phyloP scores from a whole-genome alignment of 1,139 yeast genomes.

The Debaryomyces coudertii region DNA sequence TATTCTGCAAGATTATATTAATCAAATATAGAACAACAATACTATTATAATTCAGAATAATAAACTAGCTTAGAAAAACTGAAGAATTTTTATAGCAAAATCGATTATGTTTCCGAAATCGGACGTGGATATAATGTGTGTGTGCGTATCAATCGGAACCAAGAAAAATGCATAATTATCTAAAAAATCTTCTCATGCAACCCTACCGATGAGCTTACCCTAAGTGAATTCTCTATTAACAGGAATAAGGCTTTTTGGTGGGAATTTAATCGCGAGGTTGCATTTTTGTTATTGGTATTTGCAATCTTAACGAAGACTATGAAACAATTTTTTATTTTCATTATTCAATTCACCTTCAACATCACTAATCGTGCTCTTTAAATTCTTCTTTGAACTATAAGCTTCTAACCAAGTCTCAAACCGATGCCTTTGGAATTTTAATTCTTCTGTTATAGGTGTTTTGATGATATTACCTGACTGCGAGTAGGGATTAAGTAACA shows the following conservation, averaged over 20 bases:
- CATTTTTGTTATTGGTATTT: too few species aligned
- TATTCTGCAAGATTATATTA: neutral
- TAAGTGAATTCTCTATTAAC: neutral
- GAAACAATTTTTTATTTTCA: slow-evolving; percentile 16
- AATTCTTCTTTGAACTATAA: slow-evolving; percentile 20
- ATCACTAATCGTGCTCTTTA: slow-evolving; percentile 22
- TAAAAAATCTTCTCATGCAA: slow-evolving; percentile 3
- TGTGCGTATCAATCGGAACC: slow-evolving; percentile 1
- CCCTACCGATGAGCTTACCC: neutral
- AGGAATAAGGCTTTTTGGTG: neutral
- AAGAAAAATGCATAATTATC: slow-evolving; percentile 3
- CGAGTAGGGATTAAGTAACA: slow-evolving; percentile 61
- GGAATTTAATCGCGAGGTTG: too few species aligned
- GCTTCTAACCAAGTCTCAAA: slow-evolving; percentile 51
- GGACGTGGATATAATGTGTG: slow-evolving; percentile 1
- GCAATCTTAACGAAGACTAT: slow-evolving; percentile 2
- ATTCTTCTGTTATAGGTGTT: slow-evolving; percentile 44
- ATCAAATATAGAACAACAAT: neutral
- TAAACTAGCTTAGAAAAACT: neutral
- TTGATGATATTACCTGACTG: slow-evolving; percentile 16
- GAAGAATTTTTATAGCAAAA: neutral
- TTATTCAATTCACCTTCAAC: slow-evolving; percentile 27
- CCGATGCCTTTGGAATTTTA: slow-evolving; percentile 38
- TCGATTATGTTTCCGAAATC: slow-evolving; percentile 5
- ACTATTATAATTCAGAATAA: neutral